Base-by-base conservation (phyloP, 2,329 filamentous ascomycete genomes). In the Fulvia fulva region DNA sequence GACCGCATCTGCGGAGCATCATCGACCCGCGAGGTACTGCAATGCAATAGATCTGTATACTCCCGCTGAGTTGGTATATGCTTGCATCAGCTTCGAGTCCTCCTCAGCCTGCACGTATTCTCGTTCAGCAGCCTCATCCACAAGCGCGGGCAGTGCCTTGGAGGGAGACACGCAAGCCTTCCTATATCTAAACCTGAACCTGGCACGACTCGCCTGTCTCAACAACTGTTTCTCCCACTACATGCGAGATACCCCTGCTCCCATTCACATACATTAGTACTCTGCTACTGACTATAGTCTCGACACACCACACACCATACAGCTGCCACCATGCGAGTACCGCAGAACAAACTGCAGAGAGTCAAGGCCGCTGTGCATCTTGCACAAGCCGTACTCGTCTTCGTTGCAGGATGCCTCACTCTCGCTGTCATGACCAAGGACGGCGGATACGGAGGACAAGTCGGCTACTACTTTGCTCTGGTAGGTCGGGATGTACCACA, bases 381-480 rank as follows among this genome's bases (percentile, higher is more conserved):
- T 45, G 68, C 77, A 49, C 83, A 86, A 67, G 77, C 71, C 11
- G 70, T 84, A 44, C 71, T 83, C 59, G 81, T 85, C 62, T 85
- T 86, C 71, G 70, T 86, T 26, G 80, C 77, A 45, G 82, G 79
- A 75, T 81, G 79, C 55, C 72, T 86, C 51, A 82, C 81, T 11
- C 79, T 87, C 57, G 80, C 81, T 3, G 77, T 86, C 14, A 78
- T 85, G 68, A 83, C 81, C 5, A 82, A 82, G 65, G 73, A 74
- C 30, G 82, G 79, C 45, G 72, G 73, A 2, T 80, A 78, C 55
- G 83, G 83, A 66, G 81, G 82, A 8, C 75, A 80, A 49, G 78
- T 81, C 21, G 79, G 76, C 50, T 86, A 77, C 70, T 84, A 79
- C 68, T 84, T 85, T 70, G 80, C 78, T 51, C 67, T 86, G 76